phyloP scores from a whole-genome alignment of 495 filamentous ascomycete species.

The Emericellopsis terricola region DNA sequence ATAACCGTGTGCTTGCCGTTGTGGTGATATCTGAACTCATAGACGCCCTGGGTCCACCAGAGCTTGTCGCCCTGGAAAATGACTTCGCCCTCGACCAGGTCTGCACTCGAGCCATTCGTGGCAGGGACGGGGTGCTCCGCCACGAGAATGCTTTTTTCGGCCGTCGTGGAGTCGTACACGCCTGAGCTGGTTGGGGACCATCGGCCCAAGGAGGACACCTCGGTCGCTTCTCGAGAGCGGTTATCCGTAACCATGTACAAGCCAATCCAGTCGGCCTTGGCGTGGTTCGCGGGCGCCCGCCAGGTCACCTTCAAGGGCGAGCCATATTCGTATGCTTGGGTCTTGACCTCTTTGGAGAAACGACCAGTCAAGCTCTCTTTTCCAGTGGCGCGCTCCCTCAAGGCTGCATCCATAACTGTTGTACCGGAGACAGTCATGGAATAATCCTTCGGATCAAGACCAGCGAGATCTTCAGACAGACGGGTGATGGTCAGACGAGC shows the following conservation, averaged over 20 bases:
- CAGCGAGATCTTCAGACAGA: slow-evolving; percentile 63
- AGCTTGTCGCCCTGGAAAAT: slow-evolving; percentile 83
- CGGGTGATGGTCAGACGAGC: slow-evolving; percentile 72
- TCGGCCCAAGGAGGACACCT: slow-evolving; percentile 69
- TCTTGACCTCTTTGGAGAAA: slow-evolving; percentile 37
- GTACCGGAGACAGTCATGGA: slow-evolving; percentile 55
- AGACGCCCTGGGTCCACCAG: slow-evolving; percentile 91
- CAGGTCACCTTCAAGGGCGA: slow-evolving; percentile 80
- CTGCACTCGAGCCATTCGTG: slow-evolving; percentile 28
- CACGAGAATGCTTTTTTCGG: slow-evolving; percentile 61
- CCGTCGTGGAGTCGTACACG: slow-evolving; percentile 55
- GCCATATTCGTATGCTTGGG: slow-evolving; percentile 72
- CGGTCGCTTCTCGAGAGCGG: slow-evolving; percentile 61
- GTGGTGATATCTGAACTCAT: slow-evolving; percentile 95
- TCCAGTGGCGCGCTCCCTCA: slow-evolving; percentile 30
- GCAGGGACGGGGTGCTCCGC: slow-evolving; percentile 36
- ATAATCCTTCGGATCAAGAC: slow-evolving; percentile 73
- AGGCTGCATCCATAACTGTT: slow-evolving; percentile 24
- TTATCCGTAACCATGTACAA: slow-evolving; percentile 92
- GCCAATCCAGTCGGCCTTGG: slow-evolving; percentile 88
- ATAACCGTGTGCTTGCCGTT: slow-evolving; percentile 88
- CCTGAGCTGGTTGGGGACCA: slow-evolving; percentile 73
- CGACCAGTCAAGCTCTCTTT: slow-evolving; percentile 26
- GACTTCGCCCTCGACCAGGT: slow-evolving; percentile 57
- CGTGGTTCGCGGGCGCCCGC: slow-evolving; percentile 82